These are phyloP conservation scores for Raffaelea arxii DNA, from an alignment of 2,329 filamentous ascomycete species.

Conservation along the genomic window DNA sequence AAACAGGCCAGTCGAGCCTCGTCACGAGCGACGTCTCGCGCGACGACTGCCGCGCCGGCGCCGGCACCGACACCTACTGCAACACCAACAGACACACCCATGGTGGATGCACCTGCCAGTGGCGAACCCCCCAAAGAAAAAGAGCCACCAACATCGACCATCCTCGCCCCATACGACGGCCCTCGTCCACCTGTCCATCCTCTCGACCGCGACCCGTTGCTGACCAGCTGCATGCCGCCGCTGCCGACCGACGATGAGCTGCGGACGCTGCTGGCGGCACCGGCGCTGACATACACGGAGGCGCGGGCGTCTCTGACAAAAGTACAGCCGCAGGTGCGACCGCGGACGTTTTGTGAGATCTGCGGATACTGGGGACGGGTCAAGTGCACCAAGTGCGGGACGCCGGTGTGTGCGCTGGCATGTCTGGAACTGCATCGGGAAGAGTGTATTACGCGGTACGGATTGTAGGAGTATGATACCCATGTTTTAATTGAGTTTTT, in stretches of 20 bases:
- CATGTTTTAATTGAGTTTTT: neutral
- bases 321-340: neutral
- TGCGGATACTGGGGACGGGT: conserved; percentile 77
- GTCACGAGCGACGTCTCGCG: too few species aligned
- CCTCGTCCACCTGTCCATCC: conserved; percentile 29
- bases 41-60: neutral
- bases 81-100: conserved; percentile 28
- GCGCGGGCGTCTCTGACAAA: conserved; percentile 10
- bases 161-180: conserved; percentile 25
- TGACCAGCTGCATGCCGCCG: conserved; percentile 47
- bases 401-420: conserved; percentile 65
- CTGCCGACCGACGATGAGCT: conserved; percentile 53
- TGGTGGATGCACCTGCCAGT: neutral
- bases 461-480: conserved; percentile 22
- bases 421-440: conserved; percentile 65
- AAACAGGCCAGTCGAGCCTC: too few species aligned
- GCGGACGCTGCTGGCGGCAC: conserved; percentile 50
- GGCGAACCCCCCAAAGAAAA: neutral
- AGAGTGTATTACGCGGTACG: conserved; percentile 59
- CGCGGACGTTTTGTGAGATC: conserved; percentile 65
- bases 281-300: conserved; percentile 61
- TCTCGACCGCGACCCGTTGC: conserved; percentile 46
- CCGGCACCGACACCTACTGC: too few species aligned
- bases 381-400: conserved; percentile 69
- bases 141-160: conserved; percentile 17